phyloP scores from a whole-genome alignment of 2,329 filamentous ascomycete species.

The Colletotrichum sp. region DNA sequence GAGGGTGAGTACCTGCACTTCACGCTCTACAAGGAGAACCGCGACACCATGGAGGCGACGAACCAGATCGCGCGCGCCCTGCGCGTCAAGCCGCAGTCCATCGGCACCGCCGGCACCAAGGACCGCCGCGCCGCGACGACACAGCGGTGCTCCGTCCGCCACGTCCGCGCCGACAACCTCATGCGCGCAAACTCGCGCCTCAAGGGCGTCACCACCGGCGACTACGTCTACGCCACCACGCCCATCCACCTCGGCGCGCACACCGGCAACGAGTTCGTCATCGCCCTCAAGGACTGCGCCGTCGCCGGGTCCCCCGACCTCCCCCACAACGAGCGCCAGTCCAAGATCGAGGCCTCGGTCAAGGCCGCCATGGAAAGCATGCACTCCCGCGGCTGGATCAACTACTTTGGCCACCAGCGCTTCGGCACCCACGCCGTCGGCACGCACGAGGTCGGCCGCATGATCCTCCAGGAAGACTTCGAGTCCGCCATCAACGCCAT shows the following conservation, averaged over 20 bases:
- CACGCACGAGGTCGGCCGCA: slow-evolving; percentile 83
- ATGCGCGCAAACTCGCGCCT: slow-evolving; percentile 67
- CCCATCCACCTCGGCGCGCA: slow-evolving; percentile 84
- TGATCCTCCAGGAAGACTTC: slow-evolving; percentile 83
- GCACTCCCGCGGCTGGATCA: slow-evolving; percentile 82
- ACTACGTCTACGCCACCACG: slow-evolving; percentile 77
- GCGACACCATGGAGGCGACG: slow-evolving; percentile 92
- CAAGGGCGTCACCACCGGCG: slow-evolving; percentile 72
- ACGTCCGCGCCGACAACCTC: slow-evolving; percentile 61
- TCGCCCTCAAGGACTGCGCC: slow-evolving; percentile 85
- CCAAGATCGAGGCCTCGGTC: slow-evolving; percentile 41
- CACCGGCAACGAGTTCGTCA: slow-evolving; percentile 88
- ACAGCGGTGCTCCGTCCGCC: slow-evolving; percentile 74
- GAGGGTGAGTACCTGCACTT: slow-evolving; percentile 85
- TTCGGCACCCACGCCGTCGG: slow-evolving; percentile 89
- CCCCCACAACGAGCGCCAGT: slow-evolving; percentile 22
- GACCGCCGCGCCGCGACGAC: slow-evolving; percentile 86
- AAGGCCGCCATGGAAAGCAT: slow-evolving; percentile 70
- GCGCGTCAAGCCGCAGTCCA: slow-evolving; percentile 75
- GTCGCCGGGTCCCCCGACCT: slow-evolving; percentile 43
- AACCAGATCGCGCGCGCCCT: slow-evolving; percentile 77
- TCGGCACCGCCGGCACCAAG: slow-evolving; percentile 84
- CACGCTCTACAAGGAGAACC: slow-evolving; percentile 94
- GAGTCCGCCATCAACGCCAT: slow-evolving; percentile 81
- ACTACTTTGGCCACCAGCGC: slow-evolving; percentile 97